Evolutionary conservation across 345 rosid species (phyloP), one percentile per base, ranked within the genome.

Genomic region (Brassica rapa): DNA sequence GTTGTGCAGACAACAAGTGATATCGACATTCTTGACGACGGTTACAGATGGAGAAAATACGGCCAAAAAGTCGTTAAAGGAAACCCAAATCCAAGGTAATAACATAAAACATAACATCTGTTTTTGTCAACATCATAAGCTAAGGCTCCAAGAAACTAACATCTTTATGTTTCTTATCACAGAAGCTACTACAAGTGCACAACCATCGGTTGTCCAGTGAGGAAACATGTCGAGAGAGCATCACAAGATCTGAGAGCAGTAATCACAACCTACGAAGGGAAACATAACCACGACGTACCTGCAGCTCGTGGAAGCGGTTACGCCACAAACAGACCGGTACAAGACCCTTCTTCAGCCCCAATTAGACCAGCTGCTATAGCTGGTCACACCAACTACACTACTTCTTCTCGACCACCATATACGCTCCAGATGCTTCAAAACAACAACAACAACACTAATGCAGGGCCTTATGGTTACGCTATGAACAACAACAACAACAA

Each of bases 101-200:
- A 57, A 21, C 53, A 51, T 19, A 55, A 66, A 71, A 55, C 43
- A 56, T n/a, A 62, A 68, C 71, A 68, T n/a, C 3, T 61, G 2
- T 37, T 21, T 14, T 68, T 67, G 9, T 73, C 59, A 11, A 60
- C 8, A 61, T 49, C 78, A 73, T 12, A 15, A 61, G 49, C 9
- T 0, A 32, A 78, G 60, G 35, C 14, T 51, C n/a, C 19, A 16
- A 51, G 33, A 23, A 73, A 33, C 82, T 72, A 29, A 73, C 64
- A 1, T 29, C 15, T 25, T 79, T 65, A 24, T 43, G 53, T 12
- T 3, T 12, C 46, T 59, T 73, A 73, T n/a, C n/a, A 51, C 81
- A 94, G 98, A 91, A 94, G 98, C 90, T 95, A 95, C 84, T 95
- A 95, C 87, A 95, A 95, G 82, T 95, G 99, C 72, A 95, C 99